Conservation (phyloP, 352 stramenopile species). For the Phytopythium cucurbitacearum region DNA sequence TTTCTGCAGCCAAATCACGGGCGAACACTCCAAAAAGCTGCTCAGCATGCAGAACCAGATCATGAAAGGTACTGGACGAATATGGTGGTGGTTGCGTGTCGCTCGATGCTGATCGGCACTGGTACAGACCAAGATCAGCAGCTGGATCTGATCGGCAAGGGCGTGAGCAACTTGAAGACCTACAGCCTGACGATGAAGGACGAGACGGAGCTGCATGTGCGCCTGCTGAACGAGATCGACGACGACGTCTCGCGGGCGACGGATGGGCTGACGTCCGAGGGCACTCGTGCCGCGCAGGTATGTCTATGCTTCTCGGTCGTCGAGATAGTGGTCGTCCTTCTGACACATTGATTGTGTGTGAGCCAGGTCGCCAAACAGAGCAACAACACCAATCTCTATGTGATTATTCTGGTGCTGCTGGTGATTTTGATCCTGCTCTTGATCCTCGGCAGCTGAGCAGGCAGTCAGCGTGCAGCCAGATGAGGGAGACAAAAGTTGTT, state of each 20-base stretch:
- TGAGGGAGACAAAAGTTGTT: too few species aligned
- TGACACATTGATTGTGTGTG: constrained; percentile 10
- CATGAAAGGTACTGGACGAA: constrained; percentile 56
- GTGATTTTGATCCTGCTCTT: constrained; percentile 88
- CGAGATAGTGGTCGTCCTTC: neutral
- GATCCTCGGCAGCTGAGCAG: constrained; percentile 50
- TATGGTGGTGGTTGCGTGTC: neutral
- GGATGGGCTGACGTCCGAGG: constrained; percentile 81
- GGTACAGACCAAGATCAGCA: constrained; percentile 81
- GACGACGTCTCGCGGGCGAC: constrained; percentile 81
- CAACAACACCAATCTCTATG: constrained; percentile 93
- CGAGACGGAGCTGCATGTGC: constrained; percentile 87
- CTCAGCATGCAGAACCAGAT: constrained; percentile 88
- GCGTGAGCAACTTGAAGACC: constrained; percentile 80
- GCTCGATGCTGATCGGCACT: neutral
- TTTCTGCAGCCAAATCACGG: constrained; percentile 9
- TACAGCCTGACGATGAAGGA: constrained; percentile 87
- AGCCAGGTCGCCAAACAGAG: constrained; percentile 90
- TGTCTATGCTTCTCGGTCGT: constrained; percentile 12
- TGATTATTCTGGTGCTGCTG: constrained; percentile 85
- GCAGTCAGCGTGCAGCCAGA: too few species aligned
- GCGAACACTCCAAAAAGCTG: constrained; percentile 45
- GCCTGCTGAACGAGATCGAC: constrained; percentile 88
- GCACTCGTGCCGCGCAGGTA: constrained; percentile 66
- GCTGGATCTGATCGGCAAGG: constrained; percentile 75